A percentile compares a stretch with the other conserved stretches of the same genome.
Conservation (phyloP, 31 red algal species). For the Odonthalia washingtoniensis region DNA sequence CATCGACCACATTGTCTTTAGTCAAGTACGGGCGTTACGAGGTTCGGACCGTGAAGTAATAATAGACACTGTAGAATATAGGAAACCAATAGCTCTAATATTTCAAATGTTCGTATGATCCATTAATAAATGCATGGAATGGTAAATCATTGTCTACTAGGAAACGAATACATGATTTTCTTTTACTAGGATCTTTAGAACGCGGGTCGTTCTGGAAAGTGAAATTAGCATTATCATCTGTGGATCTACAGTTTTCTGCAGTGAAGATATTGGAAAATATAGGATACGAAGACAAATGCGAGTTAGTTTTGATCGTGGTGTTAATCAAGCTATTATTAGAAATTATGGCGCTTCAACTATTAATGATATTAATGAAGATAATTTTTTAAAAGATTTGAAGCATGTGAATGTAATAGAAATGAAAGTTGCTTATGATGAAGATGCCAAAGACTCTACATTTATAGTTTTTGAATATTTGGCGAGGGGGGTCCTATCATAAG, state of each 20-base stretch:
- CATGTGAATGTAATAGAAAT: constrained; percentile 82
- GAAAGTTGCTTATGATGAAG: constrained; percentile 60
- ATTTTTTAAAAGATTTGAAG: constrained; percentile 69
- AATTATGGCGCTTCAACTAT: constrained; percentile 60
- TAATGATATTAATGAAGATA: constrained; percentile 71
- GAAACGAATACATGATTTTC: constrained; percentile 86
- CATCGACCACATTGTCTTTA: constrained; percentile 17
- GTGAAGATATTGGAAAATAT: constrained; percentile 85
- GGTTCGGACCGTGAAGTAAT: constrained; percentile 59
- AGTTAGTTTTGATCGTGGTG: too few relatives aligned
- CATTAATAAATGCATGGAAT: constrained; percentile 74
- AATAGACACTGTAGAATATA: constrained; percentile 44
- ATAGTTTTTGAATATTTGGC: constrained; percentile 94
- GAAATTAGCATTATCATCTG: constrained; percentile 76
- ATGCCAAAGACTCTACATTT: constrained; percentile 52
- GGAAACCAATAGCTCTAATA: constrained; percentile 46
- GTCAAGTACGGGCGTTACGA: constrained; percentile 44
- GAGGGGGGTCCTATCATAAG: constrained; percentile 83
- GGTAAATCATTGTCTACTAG: constrained; percentile 68
- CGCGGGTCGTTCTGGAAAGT: constrained; percentile 92
- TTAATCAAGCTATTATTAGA: too few relatives aligned
- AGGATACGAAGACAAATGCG: too few relatives aligned
- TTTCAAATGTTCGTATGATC: constrained; percentile 69
- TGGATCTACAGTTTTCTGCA: constrained; percentile 86
- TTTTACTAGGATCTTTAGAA: constrained; percentile 85